phyloP scores from a whole-genome alignment of 176 grass and related monocot species.

The Zoysia japonica region DNA sequence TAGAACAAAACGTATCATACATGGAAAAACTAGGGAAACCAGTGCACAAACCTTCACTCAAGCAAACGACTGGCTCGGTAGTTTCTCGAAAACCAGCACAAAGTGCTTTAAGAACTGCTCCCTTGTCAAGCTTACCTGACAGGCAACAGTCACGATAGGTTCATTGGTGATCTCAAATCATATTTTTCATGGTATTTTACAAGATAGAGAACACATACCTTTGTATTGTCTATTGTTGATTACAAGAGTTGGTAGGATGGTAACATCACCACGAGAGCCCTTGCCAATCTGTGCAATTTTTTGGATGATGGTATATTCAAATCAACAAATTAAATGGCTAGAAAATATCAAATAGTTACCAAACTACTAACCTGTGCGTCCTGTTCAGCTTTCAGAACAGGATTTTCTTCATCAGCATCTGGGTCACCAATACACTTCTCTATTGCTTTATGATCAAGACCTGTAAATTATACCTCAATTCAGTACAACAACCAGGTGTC shows the following conservation, averaged over 20 bases:
- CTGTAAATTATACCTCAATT: constrained; percentile 42
- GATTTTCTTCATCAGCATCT: constrained; percentile 80
- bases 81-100: constrained; percentile 86
- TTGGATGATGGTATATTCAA: constrained; percentile 21
- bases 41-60: constrained; percentile 65
- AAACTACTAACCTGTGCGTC: constrained; percentile 70
- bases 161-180: neutral
- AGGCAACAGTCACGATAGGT: constrained; percentile 34
- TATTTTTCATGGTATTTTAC: neutral
- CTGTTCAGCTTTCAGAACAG: constrained; percentile 85
- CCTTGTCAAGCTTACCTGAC: constrained; percentile 85
- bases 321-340: constrained; percentile 14
- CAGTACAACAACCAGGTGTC: neutral
- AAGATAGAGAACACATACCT: constrained; percentile 47
- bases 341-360: neutral
- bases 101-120: constrained; percentile 85
- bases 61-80: constrained; percentile 82
- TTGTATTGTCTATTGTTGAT: constrained; percentile 97
- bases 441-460: constrained; percentile 77
- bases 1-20: neutral
- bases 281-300: constrained; percentile 72
- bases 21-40: neutral
- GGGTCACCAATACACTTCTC: constrained; percentile 83
- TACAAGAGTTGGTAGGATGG: constrained; percentile 89
- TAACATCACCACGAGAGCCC: constrained; percentile 83